Evolutionary conservation across 2,329 filamentous ascomycete species (phyloP).

Genomic region (Lasiodiplodia sp.): DNA sequence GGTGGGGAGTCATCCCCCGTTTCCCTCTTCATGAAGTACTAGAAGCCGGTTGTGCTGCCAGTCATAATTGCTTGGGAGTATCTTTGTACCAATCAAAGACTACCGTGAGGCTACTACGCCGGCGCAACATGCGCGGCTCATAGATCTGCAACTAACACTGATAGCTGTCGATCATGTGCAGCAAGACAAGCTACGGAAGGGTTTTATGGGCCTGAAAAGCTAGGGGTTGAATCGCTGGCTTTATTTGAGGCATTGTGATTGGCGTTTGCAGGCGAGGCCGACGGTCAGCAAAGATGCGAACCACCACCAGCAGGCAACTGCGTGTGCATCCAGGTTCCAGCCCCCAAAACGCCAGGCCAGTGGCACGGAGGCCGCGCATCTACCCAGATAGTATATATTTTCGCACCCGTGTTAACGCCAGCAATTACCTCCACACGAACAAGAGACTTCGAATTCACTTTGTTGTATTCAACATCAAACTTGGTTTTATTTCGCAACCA

Average conservation of each 20-base stretch:
- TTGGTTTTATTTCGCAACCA: no score
- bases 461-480: no score
- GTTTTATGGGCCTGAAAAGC: no score
- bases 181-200: no score
- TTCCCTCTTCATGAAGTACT: slow-evolving; percentile 35
- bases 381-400: no score
- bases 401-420: no score
- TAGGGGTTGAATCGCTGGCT: no score
- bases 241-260: not conserved
- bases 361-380: no score
- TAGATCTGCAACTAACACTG: slow-evolving; percentile 35
- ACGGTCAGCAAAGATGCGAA: not conserved
- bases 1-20: slow-evolving; percentile 39
- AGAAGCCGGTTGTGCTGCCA: slow-evolving; percentile 38
- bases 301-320: not conserved
- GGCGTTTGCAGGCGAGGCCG: not conserved
- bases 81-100: slow-evolving; percentile 41
- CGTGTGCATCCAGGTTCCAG: not conserved
- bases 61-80: slow-evolving; percentile 46
- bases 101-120: slow-evolving; percentile 46
- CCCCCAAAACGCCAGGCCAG: not conserved
- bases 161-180: no score
- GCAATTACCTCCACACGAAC: no score
- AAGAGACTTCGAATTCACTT: no score
- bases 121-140: slow-evolving; percentile 35